These are phyloP conservation scores for Mrakia frigida DNA, from an alignment of 768 basidiomycete species.

Conservation along the genomic window DNA sequence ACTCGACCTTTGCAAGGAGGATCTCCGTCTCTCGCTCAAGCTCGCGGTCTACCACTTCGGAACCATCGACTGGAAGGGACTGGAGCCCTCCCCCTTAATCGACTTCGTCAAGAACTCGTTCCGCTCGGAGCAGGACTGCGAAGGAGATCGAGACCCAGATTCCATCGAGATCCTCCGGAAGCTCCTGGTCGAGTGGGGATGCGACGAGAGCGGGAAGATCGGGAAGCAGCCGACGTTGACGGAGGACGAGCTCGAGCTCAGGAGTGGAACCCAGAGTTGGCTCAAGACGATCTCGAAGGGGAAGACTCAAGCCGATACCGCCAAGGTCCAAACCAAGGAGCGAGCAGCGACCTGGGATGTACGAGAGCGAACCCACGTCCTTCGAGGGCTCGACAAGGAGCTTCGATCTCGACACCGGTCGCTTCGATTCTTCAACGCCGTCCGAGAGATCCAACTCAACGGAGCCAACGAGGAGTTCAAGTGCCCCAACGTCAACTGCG, in stretches of 20 bases:
- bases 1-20: not conserved
- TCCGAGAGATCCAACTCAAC: slow-evolving; percentile 80
- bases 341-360: slow-evolving; percentile 60
- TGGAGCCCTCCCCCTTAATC: not conserved
- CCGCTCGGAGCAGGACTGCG: not conserved
- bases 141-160: not conserved
- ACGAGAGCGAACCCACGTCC: slow-evolving; percentile 79
- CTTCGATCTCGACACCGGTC: slow-evolving; percentile 84
- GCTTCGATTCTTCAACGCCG: slow-evolving; percentile 83
- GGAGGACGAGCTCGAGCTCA: slow-evolving; percentile 5
- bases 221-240: not conserved
- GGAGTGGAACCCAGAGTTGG: not conserved
- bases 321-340: slow-evolving; percentile 44
- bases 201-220: not conserved
- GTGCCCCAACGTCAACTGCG: slow-evolving; percentile 37
- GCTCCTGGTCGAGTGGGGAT: not conserved
- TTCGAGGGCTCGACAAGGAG: slow-evolving; percentile 78
- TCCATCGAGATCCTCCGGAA: not conserved
- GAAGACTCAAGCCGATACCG: not conserved
- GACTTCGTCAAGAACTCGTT: not conserved
- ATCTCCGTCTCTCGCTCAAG: slow-evolving; percentile 2
- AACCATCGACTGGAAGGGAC: not conserved
- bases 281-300: not conserved
- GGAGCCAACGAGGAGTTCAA: slow-evolving; percentile 53
- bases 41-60: not conserved